Base-by-base conservation (phyloP, 164 flowering plant species). In the Vitis rupestris region DNA sequence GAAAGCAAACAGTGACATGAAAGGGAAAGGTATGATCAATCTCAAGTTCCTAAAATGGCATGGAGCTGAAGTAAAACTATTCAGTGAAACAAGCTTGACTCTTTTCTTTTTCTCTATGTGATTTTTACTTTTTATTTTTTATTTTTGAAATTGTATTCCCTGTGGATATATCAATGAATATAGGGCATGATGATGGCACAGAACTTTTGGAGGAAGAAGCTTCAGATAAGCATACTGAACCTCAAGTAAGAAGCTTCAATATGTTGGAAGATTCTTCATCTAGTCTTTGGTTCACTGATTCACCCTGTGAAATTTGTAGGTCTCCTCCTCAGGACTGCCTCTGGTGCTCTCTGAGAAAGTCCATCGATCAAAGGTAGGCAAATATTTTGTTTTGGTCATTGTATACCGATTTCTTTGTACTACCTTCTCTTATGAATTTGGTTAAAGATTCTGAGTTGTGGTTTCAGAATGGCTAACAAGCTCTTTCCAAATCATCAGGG, bases 321-420 rank as follows among this genome's bases (percentile, higher is more conserved):
- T 75, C 11, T 83, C 86, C 61, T 82, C 86, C 65, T 80, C 93
- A 73, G 82, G 79, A 67, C 70, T 92, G 82, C 93, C 94, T 10
- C 75, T 92, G 81, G 79, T 92, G 61, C 82, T 90, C 10, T 74
- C 94, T 49, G 97, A 92, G 63, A 90, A 90, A 81, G 86, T 90
- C 68, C 85, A 85, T 2, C 84, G 88, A 51, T 59, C 85, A 44
- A 92, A 92, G 89, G 97, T 91, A 75, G 8, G 58, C 6, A 11
- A 0, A 10, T 11, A 48, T 23, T 10, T 37, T 37, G 7, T 37
- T 6, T 37, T 6, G 7, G 44, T 37, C 44, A 37, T 37, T 3
- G 44, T 0, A 37, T 4, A 37, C 44, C 44, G 2, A 37, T 37
- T 37, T 37, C 44, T 37, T 37, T 37, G 44, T 3, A 37, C 44